Base-by-base conservation (phyloP, 208 protist genomes). In the Strigomonas oncopelti region DNA sequence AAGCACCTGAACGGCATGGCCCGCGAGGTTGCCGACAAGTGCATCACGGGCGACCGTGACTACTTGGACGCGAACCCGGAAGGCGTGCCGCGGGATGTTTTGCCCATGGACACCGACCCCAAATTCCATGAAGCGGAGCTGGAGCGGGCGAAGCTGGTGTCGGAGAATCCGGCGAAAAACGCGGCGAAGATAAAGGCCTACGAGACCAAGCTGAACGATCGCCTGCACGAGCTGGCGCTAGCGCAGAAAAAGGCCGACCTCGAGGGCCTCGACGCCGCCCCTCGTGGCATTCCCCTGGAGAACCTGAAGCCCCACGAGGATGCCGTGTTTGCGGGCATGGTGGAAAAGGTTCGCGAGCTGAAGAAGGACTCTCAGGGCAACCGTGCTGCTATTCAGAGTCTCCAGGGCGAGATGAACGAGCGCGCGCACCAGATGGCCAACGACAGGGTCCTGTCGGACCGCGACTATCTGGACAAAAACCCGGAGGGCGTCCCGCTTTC, bases 201-300 rank as follows among this genome's bases (percentile, higher is more conserved):
- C 13, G 81, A 91, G 65, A 65, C 65, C 16, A 71, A 81, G 28
- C 71, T 94, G 18, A 94, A 94, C 65, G 67, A 71, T 7, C 80
- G 83, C 27, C 84, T 83, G 22, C 60, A 74, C 52, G 79, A 86
- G 48, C 71, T 94, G 29, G 88, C 80, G 11, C 59, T 75, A 20
- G 75, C 81, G 32, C 76, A 80, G 57, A 80, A 83, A 42, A 61
- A 69, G 36, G 70, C 61, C 1, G 84, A 90, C 32, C 45, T 85
- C 55, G 55, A 74, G 61, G 70, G 75, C 18, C 65, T 93, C 53
- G 75, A 84, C 46, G 65, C 66, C 22, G 65, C 61, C n/a, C 84
- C 85, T 27, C 73, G 75, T 42, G 84, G 84, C 25, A 74, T 93
- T 42, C 67, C 72, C 22, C 65, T 83, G 31, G 70, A 71, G 32